Evolutionary conservation across 805 yeast genomes (phyloP), one percentile per base, ranked within the genome.

Genomic region (Candida pseudofarinosa): DNA sequence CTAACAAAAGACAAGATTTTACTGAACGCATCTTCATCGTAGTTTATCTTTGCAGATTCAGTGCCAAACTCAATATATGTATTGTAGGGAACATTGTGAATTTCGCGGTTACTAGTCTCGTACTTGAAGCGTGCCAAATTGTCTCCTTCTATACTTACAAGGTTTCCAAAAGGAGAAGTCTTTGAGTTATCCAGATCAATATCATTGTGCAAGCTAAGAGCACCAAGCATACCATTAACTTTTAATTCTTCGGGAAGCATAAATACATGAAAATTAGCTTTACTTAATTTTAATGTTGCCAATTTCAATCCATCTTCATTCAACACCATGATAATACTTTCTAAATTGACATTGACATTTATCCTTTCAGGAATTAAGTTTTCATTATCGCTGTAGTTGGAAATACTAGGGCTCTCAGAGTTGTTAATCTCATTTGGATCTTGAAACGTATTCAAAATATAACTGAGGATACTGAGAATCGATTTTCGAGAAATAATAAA

Each of bases 251-350:
- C 93, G 1, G 95, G 95, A 7, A 87, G 63, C 33, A 90, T 56
- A 20, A 80, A 70, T 4, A 88, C 80, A 14, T 72, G 65, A 40
- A 88, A 74, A 41, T 77, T 76, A 2, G 96, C 97, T 8, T 85
- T 77, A 35, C 88, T 81, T 43, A 93, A 69, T 37, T 79, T 75
- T 47, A 90, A 57, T 0, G 96, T 88, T 0, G 96, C 96, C 35
- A 93, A 62, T 51, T 85, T 83, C 39, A 83, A 72, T 3, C 90
- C 83, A 44, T 88, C 95, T 55, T 91, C 97, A 55, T 87, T 85
- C 39, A 93, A 66, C 3, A 87, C 79, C 38, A 88, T 58, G 6
- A 82, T 79, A 12, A 91, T 77, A 55, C 96, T 82, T 36, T 81
- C 87, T 54, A 93, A 66, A 38, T 76, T 75, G 23, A 91, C 70